These are phyloP conservation scores for Endocladia muricata DNA, from an alignment of 31 red algal species.

Conservation along the genomic window DNA sequence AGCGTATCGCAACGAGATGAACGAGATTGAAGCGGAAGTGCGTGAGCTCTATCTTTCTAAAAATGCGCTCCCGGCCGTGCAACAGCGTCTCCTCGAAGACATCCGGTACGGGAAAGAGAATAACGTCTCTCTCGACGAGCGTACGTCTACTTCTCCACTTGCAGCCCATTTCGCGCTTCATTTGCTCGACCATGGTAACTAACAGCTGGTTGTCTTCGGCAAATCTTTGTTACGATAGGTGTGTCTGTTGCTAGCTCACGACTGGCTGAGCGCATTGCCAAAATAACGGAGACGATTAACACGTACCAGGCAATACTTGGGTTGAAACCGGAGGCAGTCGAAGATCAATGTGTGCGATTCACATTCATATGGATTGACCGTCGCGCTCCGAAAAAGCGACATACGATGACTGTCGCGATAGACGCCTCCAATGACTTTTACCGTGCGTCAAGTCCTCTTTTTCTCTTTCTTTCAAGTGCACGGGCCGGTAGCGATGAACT, in stretches of 20 bases:
- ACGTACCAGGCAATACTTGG: background rate
- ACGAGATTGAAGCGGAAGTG: background rate
- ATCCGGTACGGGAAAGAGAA: background rate
- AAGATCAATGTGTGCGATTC: background rate
- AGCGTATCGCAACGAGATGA: background rate
- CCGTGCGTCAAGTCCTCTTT: no score
- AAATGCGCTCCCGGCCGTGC: background rate
- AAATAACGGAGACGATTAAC: background rate
- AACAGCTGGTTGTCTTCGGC: no score
- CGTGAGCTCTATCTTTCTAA: background rate
- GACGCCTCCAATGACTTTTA: no score
- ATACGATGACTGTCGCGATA: background rate
- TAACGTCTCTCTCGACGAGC: background rate
- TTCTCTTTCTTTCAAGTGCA: no score
- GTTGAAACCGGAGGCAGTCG: slow-evolving; percentile 3
- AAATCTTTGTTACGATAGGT: no score
- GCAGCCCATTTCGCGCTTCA: background rate
- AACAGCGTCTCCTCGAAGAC: background rate
- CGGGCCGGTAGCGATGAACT: no score
- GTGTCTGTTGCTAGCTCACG: no score
- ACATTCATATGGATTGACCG: slow-evolving; percentile 18
- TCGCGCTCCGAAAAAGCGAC: background rate
- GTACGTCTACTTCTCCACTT: background rate
- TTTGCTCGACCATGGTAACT: background rate
- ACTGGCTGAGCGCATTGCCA: no score